Base-by-base conservation (phyloP, 345 rosid species). In the Tarenaya hassleriana region DNA sequence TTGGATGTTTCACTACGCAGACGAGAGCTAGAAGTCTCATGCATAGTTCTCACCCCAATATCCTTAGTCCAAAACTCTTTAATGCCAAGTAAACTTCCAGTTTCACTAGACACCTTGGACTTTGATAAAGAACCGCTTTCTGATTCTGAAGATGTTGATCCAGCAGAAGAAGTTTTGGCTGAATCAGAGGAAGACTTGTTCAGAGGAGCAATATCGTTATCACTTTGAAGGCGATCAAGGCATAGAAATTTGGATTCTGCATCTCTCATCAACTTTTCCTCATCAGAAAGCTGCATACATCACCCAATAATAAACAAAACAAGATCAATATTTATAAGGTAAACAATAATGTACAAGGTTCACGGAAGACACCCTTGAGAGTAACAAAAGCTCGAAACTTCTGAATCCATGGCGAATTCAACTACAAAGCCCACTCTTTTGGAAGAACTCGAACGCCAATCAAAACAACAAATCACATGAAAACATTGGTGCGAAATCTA, bases 1-100 rank as follows among this genome's bases (percentile, higher is more conserved):
- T 53, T 66, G 2, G 58, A 14, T 1, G 34, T 32, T 8, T 52
- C 60, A n/a, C 12, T 1, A 9, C 17, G 60, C 9, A 39, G 15
- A 10, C 7, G 44, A 20, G 64, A 45, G 16, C 50, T n/a, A 39
- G 65, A 41, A 13, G 43, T 47, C 24, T 58, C 34, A 40, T 33
- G 46, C 0, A 16, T 13, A 47, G 70, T 34, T 41, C 34, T 66
- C 1, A 7, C 41, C 34, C 41, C 41, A 40, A 24, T 42, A 40
- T 61, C 52, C 27, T 60, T 19, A 11, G 56, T 60, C 71, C 71
- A 60, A 24, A 66, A 66, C 57, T 60, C 71, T 0, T 60, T 17
- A 47, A 66, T 47, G 33, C 71, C 66, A 47, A 66, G 41, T 34
- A 66, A 34, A 43, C 70, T 60, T 47, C 37, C 70, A 41, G 45